Evolutionary conservation across 371 early-diverging fungal species (phyloP).

Genomic region (Apophysomyces variabilis): DNA sequence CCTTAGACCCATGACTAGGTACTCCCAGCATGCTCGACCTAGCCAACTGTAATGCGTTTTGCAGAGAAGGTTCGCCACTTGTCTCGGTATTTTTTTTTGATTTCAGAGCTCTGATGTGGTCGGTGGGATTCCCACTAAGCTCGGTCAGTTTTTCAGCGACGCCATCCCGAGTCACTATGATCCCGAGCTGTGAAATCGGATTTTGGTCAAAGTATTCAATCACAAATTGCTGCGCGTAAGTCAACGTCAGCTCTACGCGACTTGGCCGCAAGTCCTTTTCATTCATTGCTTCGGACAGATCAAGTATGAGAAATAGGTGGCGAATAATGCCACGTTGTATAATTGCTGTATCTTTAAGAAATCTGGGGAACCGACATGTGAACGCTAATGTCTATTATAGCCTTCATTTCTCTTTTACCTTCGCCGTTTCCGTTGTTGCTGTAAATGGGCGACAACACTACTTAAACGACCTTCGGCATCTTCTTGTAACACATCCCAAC

Average conservation of each 20-base stretch:
- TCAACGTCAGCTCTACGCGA: slow-evolving; percentile 75
- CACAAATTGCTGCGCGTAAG: slow-evolving; percentile 74
- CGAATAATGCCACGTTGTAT: slow-evolving; percentile 95
- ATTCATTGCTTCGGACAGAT: slow-evolving; percentile 83
- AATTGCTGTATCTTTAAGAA: slow-evolving; percentile 75
- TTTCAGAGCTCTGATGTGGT: slow-evolving; percentile 73
- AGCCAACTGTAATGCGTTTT: slow-evolving; percentile 90
- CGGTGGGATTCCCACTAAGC: slow-evolving; percentile 80
- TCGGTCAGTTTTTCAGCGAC: slow-evolving; percentile 88
- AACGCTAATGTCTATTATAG: neutral
- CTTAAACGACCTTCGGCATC: slow-evolving; percentile 88
- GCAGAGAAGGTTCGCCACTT: slow-evolving; percentile 90
- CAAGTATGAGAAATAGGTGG: slow-evolving; percentile 82
- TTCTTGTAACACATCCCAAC: slow-evolving; percentile 94
- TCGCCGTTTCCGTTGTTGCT: slow-evolving; percentile 76
- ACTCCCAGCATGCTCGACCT: slow-evolving; percentile 72
- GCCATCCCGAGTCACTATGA: slow-evolving; percentile 88
- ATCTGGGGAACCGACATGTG: slow-evolving; percentile 33
- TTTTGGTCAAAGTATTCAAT: slow-evolving; percentile 94
- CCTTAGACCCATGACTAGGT: slow-evolving; percentile 92
- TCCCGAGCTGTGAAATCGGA: slow-evolving; percentile 89
- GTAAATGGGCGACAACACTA: slow-evolving; percentile 75
- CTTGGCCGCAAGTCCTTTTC: slow-evolving; percentile 86
- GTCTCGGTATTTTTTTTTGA: slow-evolving; percentile 73
- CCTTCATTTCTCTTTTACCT: slow-evolving; percentile 43